These are phyloP conservation scores for Nemophila menziesii DNA, from an alignment of 257 asterid genomes.

Conservation along the genomic window DNA sequence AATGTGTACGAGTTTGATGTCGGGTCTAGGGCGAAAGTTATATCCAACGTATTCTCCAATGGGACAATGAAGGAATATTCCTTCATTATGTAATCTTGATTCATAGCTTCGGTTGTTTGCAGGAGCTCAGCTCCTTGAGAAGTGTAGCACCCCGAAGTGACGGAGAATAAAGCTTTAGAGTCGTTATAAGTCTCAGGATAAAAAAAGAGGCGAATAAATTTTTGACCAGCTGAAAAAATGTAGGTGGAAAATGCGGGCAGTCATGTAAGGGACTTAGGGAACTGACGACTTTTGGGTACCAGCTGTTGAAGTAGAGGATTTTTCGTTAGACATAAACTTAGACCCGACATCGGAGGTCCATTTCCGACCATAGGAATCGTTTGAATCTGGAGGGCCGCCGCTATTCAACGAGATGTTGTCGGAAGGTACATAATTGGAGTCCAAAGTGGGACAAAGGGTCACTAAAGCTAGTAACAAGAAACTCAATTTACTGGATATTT, in stretches of 20 bases:
- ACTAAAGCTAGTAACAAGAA: too few species aligned
- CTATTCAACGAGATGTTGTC: constrained; percentile 69
- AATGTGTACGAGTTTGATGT: too few species aligned
- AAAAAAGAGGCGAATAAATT: constrained; percentile 68
- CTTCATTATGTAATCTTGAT: constrained; percentile 51
- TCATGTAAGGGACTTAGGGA: too few species aligned
- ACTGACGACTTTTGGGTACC: constrained; percentile 53
- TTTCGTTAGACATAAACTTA: constrained; percentile 35
- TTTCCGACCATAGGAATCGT: constrained; percentile 55
- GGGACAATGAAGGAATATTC: constrained; percentile 64
- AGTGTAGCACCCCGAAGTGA: constrained; percentile 38
- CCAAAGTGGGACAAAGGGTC: constrained; percentile 12
- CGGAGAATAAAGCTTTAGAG: constrained; percentile 47
- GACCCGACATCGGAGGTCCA: too few species aligned
- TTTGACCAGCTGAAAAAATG: constrained; percentile 62
- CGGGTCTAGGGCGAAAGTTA: constrained; percentile 65
- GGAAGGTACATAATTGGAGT: constrained; percentile 36
- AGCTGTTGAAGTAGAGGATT: constrained; percentile 44
- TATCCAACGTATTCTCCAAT: constrained; percentile 25
- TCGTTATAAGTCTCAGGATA: constrained; percentile 63
- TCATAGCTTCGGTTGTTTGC: constrained; percentile 49
- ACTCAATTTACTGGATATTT: too few species aligned
- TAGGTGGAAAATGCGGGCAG: constrained; percentile 66
- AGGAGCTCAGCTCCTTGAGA: constrained; percentile 69
- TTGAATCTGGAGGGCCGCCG: constrained; percentile 61